A percentile compares a stretch with the other conserved stretches of the same genome.
These are phyloP conservation scores for Daldinia bambusicola DNA, from an alignment of 495 filamentous ascomycete genomes.

Conservation along the genomic window DNA sequence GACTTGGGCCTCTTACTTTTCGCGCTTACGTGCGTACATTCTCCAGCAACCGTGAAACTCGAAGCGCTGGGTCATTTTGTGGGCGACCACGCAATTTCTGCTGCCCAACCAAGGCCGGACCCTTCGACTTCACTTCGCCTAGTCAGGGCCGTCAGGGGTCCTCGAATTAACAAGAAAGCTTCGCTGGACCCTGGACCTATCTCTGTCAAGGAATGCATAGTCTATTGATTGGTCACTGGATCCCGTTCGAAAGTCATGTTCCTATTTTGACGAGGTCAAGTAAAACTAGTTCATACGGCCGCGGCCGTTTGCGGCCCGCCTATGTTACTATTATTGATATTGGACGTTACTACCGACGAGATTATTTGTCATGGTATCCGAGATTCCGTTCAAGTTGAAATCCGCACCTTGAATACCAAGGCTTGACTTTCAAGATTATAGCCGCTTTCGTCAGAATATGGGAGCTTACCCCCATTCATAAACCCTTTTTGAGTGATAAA, in stretches of 20 bases:
- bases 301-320: neutral
- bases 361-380: neutral
- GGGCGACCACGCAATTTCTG: conserved; percentile 21
- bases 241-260: neutral
- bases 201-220: neutral
- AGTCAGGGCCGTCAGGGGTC: conserved; percentile 31
- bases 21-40: conserved; percentile 4
- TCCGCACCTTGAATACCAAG: conserved; percentile 73
- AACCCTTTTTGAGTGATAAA: conserved; percentile 81
- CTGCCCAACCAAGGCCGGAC: conserved; percentile 23
- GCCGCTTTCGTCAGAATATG: conserved; percentile 71
- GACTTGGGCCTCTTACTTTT: neutral
- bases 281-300: neutral
- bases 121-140: conserved; percentile 16
- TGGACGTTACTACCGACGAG: neutral
- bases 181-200: conserved; percentile 1
- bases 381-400: conserved; percentile 25
- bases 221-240: conserved; percentile 19
- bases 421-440: conserved; percentile 74
- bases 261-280: neutral
- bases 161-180: conserved; percentile 13
- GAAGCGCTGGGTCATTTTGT: conserved; percentile 9
- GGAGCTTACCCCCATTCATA: conserved; percentile 69
- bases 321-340: neutral
- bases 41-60: neutral